phyloP scores from a whole-genome alignment of 768 basidiomycete species.

The Chalciporus chontae region DNA sequence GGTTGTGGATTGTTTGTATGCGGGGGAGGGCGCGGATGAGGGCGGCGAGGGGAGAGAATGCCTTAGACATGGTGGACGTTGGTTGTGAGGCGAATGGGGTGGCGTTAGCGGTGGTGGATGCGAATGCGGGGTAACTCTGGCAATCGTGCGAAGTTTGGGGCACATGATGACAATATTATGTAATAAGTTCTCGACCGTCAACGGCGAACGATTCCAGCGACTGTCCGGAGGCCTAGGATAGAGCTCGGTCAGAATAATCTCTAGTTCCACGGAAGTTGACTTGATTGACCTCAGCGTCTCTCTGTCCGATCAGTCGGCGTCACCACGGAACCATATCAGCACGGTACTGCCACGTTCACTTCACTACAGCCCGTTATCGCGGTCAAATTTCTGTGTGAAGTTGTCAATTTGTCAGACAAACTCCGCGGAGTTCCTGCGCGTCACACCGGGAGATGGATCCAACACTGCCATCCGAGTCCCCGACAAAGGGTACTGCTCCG shows the following conservation, averaged over 20 bases:
- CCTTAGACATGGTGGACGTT: constrained; percentile 13
- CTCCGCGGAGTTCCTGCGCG: constrained; percentile 7
- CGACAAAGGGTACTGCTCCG: not conserved
- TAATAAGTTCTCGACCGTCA: too few species aligned
- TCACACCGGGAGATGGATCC: not conserved
- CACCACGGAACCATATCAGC: not conserved
- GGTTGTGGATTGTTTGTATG: not conserved
- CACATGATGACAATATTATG: constrained; percentile 21
- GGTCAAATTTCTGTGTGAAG: not conserved
- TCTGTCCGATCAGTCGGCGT: not conserved
- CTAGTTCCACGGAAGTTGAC: not conserved
- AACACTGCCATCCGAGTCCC: not conserved
- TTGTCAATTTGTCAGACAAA: not conserved
- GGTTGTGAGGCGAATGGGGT: not conserved
- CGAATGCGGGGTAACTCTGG: not conserved
- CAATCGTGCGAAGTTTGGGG: constrained; percentile 25
- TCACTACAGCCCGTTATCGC: not conserved
- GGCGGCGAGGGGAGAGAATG: constrained; percentile 1
- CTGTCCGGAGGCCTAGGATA: too few species aligned
- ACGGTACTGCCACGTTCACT: not conserved
- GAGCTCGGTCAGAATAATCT: too few species aligned
- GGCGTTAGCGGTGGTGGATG: not conserved
- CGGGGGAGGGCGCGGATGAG: constrained; percentile 6
- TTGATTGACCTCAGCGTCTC: not conserved
- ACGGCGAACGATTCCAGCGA: not conserved